Base-by-base conservation (phyloP, 2,329 filamentous ascomycete genomes). In the Penicillium hesseltinei region DNA sequence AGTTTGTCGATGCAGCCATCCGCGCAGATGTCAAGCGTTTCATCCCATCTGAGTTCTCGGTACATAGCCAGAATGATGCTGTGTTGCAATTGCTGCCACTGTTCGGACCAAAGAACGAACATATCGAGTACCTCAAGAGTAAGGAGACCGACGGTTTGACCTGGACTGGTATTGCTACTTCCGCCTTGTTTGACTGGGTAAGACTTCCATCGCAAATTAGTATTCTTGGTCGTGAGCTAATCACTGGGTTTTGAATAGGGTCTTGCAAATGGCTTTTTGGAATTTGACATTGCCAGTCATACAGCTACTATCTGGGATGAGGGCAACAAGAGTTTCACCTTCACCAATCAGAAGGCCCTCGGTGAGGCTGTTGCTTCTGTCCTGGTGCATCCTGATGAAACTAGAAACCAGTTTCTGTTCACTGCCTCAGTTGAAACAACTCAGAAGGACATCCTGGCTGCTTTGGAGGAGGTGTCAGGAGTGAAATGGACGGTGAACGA, bases 121-220 rank as follows among this genome's bases (percentile, higher is more conserved):
- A 69, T 3, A 61, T 84, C 10, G 78, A 84, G 36, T 84, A 86
- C 59, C 74, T 87, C 21, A 77, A 81, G 60, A 71, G 71, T 25
- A 80, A 81, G 60, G 73, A 80, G 58, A 70, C 73, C 23, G 66
- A 74, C 1, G 70, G 63, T 0, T 81, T 88, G 60, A 80, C 76
- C 31, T 89, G 86, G 85, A 87, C 83, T 1, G 82, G 77, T 2
- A 68, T 89, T 15, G 79, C 84, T 4, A 82, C 76, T 9, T 84
- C 85, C 0, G 73, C 81, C 2, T 84, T 88, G 70, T 86, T 88
- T 66, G 86, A 88, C 65, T 84, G 81, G 82, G 58, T 66, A 53
- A 45, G 61, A 62, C n/a, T 27, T 35, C 47, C 4, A 44, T 43
- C 5, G 38, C 23, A 17, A n/a, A 11, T 53, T 38, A 17, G 5